phyloP scores from a whole-genome alignment of 192 early-diverging fungal species.

The Ramicandelaber brevisporus region DNA sequence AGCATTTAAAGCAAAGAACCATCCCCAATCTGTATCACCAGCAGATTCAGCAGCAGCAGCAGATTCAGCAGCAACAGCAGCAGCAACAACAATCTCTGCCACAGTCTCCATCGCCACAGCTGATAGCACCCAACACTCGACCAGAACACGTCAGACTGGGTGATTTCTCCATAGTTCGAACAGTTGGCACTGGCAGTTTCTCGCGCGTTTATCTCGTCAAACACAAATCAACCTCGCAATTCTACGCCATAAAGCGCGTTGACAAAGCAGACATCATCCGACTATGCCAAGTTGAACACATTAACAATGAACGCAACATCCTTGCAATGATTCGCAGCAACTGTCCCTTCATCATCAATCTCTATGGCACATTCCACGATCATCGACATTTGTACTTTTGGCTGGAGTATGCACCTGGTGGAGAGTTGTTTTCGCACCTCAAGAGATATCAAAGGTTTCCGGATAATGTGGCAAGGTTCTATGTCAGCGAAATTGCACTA shows the following conservation, averaged over 20 bases:
- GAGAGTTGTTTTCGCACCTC: slow-evolving; percentile 91
- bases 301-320: slow-evolving; percentile 62
- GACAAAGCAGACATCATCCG: slow-evolving; percentile 59
- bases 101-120: too few species aligned
- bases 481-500: slow-evolving; percentile 81
- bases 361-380: slow-evolving; percentile 88
- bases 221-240: slow-evolving; percentile 33
- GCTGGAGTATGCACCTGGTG: slow-evolving; percentile 88
- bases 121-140: too few species aligned
- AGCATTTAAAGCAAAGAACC: too few species aligned
- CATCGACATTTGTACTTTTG: slow-evolving; percentile 84
- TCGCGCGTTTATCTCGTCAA: slow-evolving; percentile 78
- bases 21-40: too few species aligned
- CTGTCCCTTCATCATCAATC: slow-evolving; percentile 72
- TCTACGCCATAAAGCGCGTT: slow-evolving; percentile 67
- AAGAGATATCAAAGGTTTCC: slow-evolving; percentile 74
- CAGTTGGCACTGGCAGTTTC: slow-evolving; percentile 96
- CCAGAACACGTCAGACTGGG: too few species aligned
- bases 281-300: slow-evolving; percentile 66
- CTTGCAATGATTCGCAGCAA: slow-evolving; percentile 36
- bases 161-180: too few species aligned
- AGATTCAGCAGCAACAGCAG: too few species aligned
- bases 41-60: too few species aligned
- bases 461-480: slow-evolving; percentile 88
- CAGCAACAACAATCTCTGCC: too few species aligned